Percentiles rank a stretch among this genome's conserved stretches.
phyloP scores from a whole-genome alignment of 106 monocot genomes.

The Phalaenopsis equestris region DNA sequence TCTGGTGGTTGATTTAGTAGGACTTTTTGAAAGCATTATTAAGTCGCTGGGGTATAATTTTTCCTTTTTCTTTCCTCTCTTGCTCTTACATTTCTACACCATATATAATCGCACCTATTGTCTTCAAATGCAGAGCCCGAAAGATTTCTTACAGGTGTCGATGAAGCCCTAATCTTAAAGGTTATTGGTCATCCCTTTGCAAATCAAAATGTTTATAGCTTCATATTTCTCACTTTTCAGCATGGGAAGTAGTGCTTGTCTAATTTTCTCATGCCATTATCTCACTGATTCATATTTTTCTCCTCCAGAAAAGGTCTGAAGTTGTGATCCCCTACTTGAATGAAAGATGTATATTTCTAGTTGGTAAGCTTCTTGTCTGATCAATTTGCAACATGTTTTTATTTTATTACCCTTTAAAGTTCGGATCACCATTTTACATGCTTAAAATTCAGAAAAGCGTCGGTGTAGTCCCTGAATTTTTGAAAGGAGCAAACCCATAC shows the following conservation, averaged over 20 bases:
- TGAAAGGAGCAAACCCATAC: no score
- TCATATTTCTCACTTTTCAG: neutral
- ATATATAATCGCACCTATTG: neutral
- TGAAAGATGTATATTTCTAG: conserved; percentile 54
- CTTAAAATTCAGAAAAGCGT: neutral
- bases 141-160: conserved; percentile 13
- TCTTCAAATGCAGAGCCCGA: conserved; percentile 14
- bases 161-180: conserved; percentile 41
- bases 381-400: neutral
- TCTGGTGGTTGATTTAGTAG: neutral
- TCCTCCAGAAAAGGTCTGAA: conserved; percentile 44
- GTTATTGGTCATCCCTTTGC: conserved; percentile 1
- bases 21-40: neutral
- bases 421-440: neutral
- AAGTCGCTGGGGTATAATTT: neutral
- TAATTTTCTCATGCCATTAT: neutral
- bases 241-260: neutral
- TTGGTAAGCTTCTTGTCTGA: conserved; percentile 30
- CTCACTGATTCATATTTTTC: conserved; percentile 5
- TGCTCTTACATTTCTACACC: neutral
- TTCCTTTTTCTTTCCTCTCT: neutral
- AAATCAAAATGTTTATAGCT: neutral
- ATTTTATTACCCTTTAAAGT: neutral
- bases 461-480: no score
- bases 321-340: conserved; percentile 31